Conservation (phyloP, 371 early-diverging fungal genomes). For the Mucor circinelloides region DNA sequence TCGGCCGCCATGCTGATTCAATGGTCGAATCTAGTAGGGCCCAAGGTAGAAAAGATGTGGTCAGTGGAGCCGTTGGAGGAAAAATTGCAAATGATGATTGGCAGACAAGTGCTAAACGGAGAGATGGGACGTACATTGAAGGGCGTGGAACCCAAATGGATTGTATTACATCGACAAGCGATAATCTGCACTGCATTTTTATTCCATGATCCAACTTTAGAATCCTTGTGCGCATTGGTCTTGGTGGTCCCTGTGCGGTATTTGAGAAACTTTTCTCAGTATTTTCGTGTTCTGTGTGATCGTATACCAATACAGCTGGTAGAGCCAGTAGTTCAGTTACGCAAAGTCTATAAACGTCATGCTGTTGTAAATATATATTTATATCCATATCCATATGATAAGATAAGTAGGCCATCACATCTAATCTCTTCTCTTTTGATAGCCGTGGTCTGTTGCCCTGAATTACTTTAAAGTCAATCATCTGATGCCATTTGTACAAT, state of each 20-base stretch:
- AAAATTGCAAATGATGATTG: slow-evolving; percentile 41
- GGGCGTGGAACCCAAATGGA: slow-evolving; percentile 57
- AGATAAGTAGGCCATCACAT: neutral
- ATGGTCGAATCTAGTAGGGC: slow-evolving; percentile 67
- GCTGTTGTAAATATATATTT: slow-evolving; percentile 20
- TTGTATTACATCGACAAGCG: slow-evolving; percentile 51
- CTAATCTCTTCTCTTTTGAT: slow-evolving; percentile 5
- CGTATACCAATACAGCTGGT: slow-evolving; percentile 56
- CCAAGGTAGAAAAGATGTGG: slow-evolving; percentile 60
- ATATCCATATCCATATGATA: neutral
- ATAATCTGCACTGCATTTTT: slow-evolving; percentile 49
- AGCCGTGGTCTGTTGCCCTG: slow-evolving; percentile 48
- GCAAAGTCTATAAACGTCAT: slow-evolving; percentile 29
- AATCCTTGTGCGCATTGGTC: slow-evolving; percentile 44
- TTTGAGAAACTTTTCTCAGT: slow-evolving; percentile 56
- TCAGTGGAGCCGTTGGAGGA: slow-evolving; percentile 34
- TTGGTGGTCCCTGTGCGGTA: slow-evolving; percentile 59
- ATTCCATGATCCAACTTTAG: slow-evolving; percentile 32
- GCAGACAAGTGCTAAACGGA: slow-evolving; percentile 63
- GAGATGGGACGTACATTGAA: slow-evolving; percentile 51
- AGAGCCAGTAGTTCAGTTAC: slow-evolving; percentile 38
- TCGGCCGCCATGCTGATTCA: slow-evolving; percentile 57
- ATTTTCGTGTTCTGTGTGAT: slow-evolving; percentile 52
- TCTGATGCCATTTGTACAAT: slow-evolving; percentile 57
- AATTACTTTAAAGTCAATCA: slow-evolving; percentile 51